A percentile compares a stretch with the other conserved stretches of the same genome.
phyloP scores from a whole-genome alignment of 2,329 filamentous ascomycete species.

The Trichoderma sp. region DNA sequence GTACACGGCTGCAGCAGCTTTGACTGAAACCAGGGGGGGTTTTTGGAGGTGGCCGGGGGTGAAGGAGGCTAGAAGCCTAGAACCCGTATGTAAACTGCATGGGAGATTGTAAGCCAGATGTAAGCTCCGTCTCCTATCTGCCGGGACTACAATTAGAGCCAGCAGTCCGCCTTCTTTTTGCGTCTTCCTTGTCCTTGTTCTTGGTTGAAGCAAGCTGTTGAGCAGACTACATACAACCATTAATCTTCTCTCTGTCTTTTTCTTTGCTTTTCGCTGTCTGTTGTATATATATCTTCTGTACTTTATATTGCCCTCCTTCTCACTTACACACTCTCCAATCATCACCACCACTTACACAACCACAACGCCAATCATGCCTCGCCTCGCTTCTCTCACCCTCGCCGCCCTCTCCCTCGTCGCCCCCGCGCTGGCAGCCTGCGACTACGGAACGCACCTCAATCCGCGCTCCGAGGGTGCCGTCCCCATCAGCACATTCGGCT shows the following conservation, averaged over 20 bases:
- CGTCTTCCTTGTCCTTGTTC: neutral
- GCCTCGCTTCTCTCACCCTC: neutral
- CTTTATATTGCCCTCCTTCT: neutral
- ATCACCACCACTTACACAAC: neutral
- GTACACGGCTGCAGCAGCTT: too few relatives aligned
- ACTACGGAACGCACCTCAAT: conserved; percentile 44
- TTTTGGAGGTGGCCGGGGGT: neutral
- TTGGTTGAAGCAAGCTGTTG: too few relatives aligned
- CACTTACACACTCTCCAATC: neutral
- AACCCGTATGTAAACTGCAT: neutral
- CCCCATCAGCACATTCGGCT: conserved; percentile 44
- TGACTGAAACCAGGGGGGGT: neutral
- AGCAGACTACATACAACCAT: neutral
- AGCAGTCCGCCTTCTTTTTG: neutral
- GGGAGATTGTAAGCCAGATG: conserved; percentile 7
- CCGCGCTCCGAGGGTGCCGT: conserved; percentile 36
- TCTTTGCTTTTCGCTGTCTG: neutral
- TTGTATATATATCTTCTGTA: neutral
- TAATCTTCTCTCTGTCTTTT: neutral
- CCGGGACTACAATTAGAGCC: conserved; percentile 12
- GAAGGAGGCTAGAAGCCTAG: neutral
- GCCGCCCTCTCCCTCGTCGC: conserved; percentile 2
- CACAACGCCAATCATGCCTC: neutral
- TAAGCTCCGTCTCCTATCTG: conserved; percentile 18
- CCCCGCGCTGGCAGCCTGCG: conserved; percentile 41